Conservation (phyloP, 139 green algal genomes). For the Chlorella sp. region DNA sequence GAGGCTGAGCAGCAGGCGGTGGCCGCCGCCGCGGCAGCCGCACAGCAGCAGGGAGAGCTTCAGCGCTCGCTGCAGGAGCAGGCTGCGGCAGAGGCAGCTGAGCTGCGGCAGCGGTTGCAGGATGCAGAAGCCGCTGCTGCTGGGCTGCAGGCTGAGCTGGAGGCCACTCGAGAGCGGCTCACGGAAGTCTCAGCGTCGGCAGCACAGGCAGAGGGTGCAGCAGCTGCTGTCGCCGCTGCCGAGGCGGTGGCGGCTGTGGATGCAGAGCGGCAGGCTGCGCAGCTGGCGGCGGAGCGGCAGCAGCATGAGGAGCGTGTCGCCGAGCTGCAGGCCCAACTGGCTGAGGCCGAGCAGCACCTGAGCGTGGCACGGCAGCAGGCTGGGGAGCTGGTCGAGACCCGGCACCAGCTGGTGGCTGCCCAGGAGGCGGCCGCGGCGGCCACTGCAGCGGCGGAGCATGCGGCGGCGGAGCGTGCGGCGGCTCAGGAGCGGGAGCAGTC, state of each 20-base stretch:
- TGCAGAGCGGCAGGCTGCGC: not conserved
- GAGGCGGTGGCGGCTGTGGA: not conserved
- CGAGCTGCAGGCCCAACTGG: not conserved
- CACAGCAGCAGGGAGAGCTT: too few species aligned
- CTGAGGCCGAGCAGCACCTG: conserved; percentile 19
- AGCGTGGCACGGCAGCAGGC: conserved; percentile 5
- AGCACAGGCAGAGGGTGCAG: not conserved
- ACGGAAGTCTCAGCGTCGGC: not conserved
- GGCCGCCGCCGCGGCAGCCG: not conserved
- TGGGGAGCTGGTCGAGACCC: not conserved
- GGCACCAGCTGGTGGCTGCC: not conserved
- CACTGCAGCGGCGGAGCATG: not conserved
- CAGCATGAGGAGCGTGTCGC: not conserved
- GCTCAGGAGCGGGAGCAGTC: not conserved
- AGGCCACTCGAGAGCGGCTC: not conserved
- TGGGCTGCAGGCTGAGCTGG: not conserved
- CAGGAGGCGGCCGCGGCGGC: not conserved
- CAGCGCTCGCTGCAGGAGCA: not conserved
- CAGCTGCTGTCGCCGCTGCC: not conserved
- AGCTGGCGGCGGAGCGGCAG: not conserved
- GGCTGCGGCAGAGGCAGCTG: not conserved
- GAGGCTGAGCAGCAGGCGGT: conserved; percentile 20
- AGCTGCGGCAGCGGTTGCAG: not conserved
- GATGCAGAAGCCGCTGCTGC: not conserved
- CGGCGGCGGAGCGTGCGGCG: not conserved